A percentile compares a stretch with the other conserved stretches of the same genome.
Evolutionary conservation across 2,329 filamentous ascomycete species (phyloP).

Genomic region (Arthrobotrys pseudoclavata): DNA sequence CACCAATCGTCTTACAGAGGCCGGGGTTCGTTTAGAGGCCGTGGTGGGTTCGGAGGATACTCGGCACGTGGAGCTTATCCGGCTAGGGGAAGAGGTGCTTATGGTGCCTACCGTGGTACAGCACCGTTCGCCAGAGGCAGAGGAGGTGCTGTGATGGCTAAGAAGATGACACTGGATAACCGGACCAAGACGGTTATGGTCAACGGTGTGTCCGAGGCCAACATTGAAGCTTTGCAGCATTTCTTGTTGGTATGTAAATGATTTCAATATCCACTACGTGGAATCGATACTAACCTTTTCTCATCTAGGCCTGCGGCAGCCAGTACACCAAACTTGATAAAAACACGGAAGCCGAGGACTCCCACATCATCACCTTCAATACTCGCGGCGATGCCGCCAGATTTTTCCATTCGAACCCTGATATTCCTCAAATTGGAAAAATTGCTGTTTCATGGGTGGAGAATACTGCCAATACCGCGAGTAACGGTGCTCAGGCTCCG

Average conservation of each 20-base stretch:
- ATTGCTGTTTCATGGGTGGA: conserved; percentile 52
- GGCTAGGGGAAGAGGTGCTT: conserved; percentile 66
- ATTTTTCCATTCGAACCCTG: conserved; percentile 41
- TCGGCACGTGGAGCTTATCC: conserved; percentile 64
- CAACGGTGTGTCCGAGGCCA: conserved; percentile 74
- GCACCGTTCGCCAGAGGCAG: conserved; percentile 66
- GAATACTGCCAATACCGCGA: neutral
- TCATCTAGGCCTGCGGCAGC: conserved; percentile 61
- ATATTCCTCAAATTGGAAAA: conserved; percentile 43
- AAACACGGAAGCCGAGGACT: conserved; percentile 63
- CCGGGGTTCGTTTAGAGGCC: conserved; percentile 65
- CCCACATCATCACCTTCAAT: conserved; percentile 72
- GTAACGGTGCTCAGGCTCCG: neutral
- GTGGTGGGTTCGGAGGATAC: conserved; percentile 64
- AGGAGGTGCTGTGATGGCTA: conserved; percentile 67
- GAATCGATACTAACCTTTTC: conserved; percentile 61
- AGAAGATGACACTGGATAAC: conserved; percentile 77
- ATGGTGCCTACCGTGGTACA: conserved; percentile 68
- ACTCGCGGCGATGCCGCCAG: conserved; percentile 52
- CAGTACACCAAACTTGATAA: conserved; percentile 62
- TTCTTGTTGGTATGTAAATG: conserved; percentile 75
- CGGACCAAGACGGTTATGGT: conserved; percentile 78
- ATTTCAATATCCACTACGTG: conserved; percentile 14
- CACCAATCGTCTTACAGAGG: conserved; percentile 64
- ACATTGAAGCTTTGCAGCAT: conserved; percentile 78